Evolutionary conservation across 805 yeast species (phyloP), one percentile per base, ranked within the genome.

Genomic region (Starmerella sp.): DNA sequence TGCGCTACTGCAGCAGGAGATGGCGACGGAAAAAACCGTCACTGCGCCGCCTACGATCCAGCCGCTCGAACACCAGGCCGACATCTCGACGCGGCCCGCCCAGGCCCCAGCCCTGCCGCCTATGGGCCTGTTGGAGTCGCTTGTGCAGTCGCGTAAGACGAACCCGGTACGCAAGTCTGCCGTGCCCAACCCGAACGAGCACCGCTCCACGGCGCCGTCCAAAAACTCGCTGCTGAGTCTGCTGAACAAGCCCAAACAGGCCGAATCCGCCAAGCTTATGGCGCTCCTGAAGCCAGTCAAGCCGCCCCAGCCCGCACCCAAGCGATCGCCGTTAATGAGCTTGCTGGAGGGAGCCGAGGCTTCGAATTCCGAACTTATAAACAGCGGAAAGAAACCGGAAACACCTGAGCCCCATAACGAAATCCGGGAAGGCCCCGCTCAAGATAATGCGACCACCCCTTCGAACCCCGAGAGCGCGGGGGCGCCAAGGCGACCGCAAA

Each of bases 1-100:
- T 15, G 63, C 63, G 9, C 58, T 68, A 31, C 61, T 67, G 31
- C 53, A 59, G 29, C 57, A 52, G 15, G 65, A 65, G 51, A 62
- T 63, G 17, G 56, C 56, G 8, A 48, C 57, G 2, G 55, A 54
- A n/a, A 34, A 51, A 28, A 22, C 36, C 15, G 49, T 51, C 11
- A 17, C 10, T n/a, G 36, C 42, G 45, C 54, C 53, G 28, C 53
- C 57, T 5, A 31, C 56, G 1, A 48, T 37, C 8, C 39, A 29
- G 49, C 36, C 48, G 15, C 30, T 42, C 15, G 45, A 22, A n/a
- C 14, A 34, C 9, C 38, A 54, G 14, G 13, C 43, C 2, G 46
- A 44, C 42, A 1, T 13, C 11, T 11, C 54, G 13, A 8, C 39
- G n/a, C 10, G 39, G 10, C 35, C 34, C 7, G 13, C 53, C 48